Base-by-base conservation (phyloP, 306 rosid species). In the Cucumis cinereus region DNA sequence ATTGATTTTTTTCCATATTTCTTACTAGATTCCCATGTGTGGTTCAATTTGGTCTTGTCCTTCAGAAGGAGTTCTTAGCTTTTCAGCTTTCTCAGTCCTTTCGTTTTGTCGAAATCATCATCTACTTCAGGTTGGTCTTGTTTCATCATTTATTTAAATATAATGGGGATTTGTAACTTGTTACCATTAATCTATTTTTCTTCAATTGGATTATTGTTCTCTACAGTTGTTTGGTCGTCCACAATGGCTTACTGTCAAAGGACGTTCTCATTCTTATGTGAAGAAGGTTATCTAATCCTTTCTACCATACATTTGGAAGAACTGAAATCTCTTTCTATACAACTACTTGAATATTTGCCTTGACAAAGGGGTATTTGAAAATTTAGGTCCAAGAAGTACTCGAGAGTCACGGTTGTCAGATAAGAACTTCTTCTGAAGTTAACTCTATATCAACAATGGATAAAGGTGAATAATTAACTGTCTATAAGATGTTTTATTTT, bases 41-140 rank as follows among this genome's bases (percentile, higher is more conserved):
- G 92, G 93, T 66, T 93, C 97, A 58, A 88, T 91, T 73, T 93
- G 98, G 98, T 93, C 97, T 17, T 93, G 97, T 78, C 80, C 93
- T 53, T 77, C 93, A 26, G 92, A 66, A 23, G 30, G 62, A 56
- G 62, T 56, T 56, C 16, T 56, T 30, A 20, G 30, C 30, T 56
- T 56, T 56, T 88, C 98, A 33, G 97, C 97, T 76, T 93, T 83
- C 86, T 89, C 97, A 4, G 88, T 89, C 71, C 96, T 93, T 75
- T 93, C 97, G 0, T 93, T 93, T 81, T 93, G 96, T 58, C 96
- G 91, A 30, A 93, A 91, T 75, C 98, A 93, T 64, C 87, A 93
- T 85, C 85, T 93, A 56, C 97, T 93, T 82, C 93, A 93, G 96
- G 97, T 90, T 8, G 12, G 26, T 54, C 24, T 54, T n/a, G n/a